Evolutionary conservation across 225 moss, liverwort and hornwort genomes (phyloP), one percentile per base, ranked within the genome.

Genomic region (Physcomitrellopsis africana): DNA sequence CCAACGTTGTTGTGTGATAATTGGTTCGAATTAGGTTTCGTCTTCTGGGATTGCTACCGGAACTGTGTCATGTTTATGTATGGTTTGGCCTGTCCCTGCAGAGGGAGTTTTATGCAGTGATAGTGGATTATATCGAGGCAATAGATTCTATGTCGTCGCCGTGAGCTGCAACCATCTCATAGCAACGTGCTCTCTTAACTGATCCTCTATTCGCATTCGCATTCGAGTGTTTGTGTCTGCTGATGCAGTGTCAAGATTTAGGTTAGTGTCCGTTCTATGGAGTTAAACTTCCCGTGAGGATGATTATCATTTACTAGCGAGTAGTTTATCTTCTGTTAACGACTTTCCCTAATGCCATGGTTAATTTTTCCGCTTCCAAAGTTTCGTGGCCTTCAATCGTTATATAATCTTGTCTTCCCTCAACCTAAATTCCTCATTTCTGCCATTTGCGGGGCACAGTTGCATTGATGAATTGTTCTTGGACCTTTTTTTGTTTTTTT

Each of bases 61-160:
- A 18, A 65, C 49, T 53, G 9, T 56, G 53, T 1, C 19, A 17
- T 64, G 64, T 12, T 19, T 8, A 46, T 15, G 10, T 46, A 3
- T 43, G 12, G 59, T 22, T 29, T 62, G 19, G 52, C 32, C 59
- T 74, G 29, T 66, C 57, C 56, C 24, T 65, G 46, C 12, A 46
- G 5, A 59, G 37, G 44, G 26, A 22, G 58, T 26, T 61, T 11
- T 47, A 9, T 13, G 23, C n/a, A 32, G 32, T 63, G 44, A 32
- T 59, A 54, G 49, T 14, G 10, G 65, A 65, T 16, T 10, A 5
- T 37, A 78, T 60, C 23, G 14, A 8, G 11, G 44, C 7, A 8
- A 63, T 24, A 47, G 41, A 52, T 32, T 67, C 23, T 52, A 1
- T 51, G 10, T 10, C 22, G 63, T 23, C 11, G 43, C 4, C 48